phyloP scores from a whole-genome alignment of 169 alveolate species.

The Eimeria necatrix region DNA sequence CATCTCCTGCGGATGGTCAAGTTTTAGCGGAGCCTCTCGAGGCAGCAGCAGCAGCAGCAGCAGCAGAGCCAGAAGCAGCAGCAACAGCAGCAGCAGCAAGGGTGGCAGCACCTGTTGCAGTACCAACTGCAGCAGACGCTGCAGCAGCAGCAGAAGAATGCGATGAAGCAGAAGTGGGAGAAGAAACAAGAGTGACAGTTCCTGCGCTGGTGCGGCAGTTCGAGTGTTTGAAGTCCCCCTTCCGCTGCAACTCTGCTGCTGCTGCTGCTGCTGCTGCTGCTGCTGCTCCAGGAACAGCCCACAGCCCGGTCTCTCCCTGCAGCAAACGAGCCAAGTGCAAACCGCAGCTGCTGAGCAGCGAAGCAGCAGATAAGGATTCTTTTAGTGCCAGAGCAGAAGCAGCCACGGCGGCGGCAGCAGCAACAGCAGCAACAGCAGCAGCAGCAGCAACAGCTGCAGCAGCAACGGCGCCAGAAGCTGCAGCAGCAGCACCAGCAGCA shows the following conservation, averaged over 20 bases:
- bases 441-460: neutral
- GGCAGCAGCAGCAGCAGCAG: conserved; percentile 42
- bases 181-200: neutral
- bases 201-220: neutral
- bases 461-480: neutral
- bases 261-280: conserved; percentile 28
- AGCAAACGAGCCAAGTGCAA: conserved; percentile 16
- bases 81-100: conserved; percentile 11
- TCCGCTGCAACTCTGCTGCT: conserved; percentile 15
- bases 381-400: neutral
- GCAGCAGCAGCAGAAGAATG: neutral
- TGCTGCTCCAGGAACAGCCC: neutral
- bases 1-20: neutral
- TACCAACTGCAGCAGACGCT: neutral
- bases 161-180: conserved; percentile 6
- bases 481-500: neutral
- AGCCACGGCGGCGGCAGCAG: conserved; percentile 8
- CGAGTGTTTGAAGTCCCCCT: neutral
- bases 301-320: conserved; percentile 22
- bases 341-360: neutral
- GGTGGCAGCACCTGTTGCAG: neutral
- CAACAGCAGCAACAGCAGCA: neutral
- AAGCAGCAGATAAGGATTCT: conserved; percentile 6
- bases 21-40: neutral
- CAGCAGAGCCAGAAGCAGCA: neutral